Evolutionary conservation across 768 basidiomycete species (phyloP), one percentile per base, ranked within the genome.

Genomic region (Tylopilus sp.): DNA sequence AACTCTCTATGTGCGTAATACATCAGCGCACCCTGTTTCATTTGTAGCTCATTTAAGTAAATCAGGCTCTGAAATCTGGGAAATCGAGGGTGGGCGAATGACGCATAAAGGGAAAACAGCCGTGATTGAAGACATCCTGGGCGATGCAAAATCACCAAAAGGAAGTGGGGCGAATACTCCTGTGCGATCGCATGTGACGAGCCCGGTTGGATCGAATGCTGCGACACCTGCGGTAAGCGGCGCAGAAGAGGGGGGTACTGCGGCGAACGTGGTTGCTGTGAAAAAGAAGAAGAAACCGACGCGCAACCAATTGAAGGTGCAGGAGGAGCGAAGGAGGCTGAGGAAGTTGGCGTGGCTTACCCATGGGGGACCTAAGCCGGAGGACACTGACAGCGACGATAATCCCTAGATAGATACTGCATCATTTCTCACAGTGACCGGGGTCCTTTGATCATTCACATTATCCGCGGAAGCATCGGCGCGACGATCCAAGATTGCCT

Each of bases 251-350:
- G 71, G 69, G 4, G 55, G 3, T 48, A 72, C 65, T 50, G 67
- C 71, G 46, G 68, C 66, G 12, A 77, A 74, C 25, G 62, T 67
- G 36, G 65, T 75, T 34, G 65, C 26, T 43, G 48, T 75, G 47
- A 86, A 77, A 73, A 92, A 87, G 78, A 95, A 94, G 78, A 96
- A 96, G 79, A 96, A 93, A 75, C 34, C 78, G 68, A 92, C 90
- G n/a, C 81, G 90, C 44, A 93, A 93, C 71, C 90, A 96, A 69
- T 24, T 87, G 57, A 98, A 98, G 72, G 91, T 81, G 6, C 86
- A 83, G 70, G 93, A 94, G 69, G 95, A 94, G 70, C 78, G 95
- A 55, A 78, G 90, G 67, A 78, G 85, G 64, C 65, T 84, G 64
- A 79, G 92, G 63, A 92, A 92, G 75, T 67, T 94, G 54, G 75